These are phyloP conservation scores for Rhynchosporium graminicola DNA, from an alignment of 2,329 filamentous ascomycete genomes.

Conservation along the genomic window DNA sequence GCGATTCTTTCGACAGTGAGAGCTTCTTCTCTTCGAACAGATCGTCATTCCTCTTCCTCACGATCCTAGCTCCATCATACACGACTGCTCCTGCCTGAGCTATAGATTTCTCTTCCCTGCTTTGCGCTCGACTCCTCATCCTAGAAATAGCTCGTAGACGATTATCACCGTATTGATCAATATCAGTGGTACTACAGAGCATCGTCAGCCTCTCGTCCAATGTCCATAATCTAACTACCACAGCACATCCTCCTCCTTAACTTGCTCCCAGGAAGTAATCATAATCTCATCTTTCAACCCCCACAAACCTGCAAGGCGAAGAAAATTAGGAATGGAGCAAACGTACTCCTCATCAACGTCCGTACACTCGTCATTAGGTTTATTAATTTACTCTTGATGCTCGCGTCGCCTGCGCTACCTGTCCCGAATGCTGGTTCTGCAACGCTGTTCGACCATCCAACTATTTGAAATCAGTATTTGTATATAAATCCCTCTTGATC, in stretches of 20 bases:
- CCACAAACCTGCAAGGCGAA: not conserved
- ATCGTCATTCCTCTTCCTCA: not conserved
- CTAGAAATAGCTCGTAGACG: constrained; percentile 76
- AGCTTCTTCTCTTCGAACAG: not conserved
- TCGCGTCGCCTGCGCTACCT: constrained; percentile 65
- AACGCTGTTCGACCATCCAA: constrained; percentile 75
- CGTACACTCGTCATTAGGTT: constrained; percentile 88
- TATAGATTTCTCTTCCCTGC: not conserved
- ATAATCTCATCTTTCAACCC: not conserved
- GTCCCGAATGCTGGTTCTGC: constrained; percentile 74
- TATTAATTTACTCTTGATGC: constrained; percentile 83
- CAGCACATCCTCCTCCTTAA: too few species aligned
- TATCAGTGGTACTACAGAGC: constrained; percentile 73
- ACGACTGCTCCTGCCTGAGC: not conserved
- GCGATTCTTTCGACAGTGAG: not conserved
- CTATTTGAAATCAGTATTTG: constrained; percentile 46
- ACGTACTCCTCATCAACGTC: constrained; percentile 89
- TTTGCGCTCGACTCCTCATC: constrained; percentile 45
- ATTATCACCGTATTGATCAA: constrained; percentile 81
- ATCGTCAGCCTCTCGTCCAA: constrained; percentile 13
- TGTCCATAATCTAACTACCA: constrained; percentile 2
- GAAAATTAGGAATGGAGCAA: not conserved
- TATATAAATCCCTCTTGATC: not conserved
- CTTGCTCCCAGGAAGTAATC: too few species aligned
- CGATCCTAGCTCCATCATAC: not conserved